Evolutionary conservation across 352 stramenopile genomes (phyloP).

Genomic region (Phytophthora citricola): DNA sequence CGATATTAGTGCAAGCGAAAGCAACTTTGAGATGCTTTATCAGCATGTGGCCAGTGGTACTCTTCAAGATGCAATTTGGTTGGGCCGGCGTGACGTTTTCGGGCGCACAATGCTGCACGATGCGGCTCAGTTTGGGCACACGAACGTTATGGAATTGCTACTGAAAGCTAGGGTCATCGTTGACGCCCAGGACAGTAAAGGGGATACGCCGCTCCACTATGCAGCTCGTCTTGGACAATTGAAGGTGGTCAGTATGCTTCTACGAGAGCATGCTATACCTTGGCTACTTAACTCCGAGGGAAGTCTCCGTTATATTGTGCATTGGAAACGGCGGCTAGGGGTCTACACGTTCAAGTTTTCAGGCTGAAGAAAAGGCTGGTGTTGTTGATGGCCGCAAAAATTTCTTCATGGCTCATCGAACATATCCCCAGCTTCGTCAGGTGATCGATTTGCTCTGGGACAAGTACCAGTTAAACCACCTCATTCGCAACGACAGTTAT

Average conservation of each 20-base stretch:
- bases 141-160: constrained; percentile 57
- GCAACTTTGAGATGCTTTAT: constrained; percentile 66
- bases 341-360: neutral
- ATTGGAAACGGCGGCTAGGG: constrained; percentile 50
- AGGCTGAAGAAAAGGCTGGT: neutral
- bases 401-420: constrained; percentile 41
- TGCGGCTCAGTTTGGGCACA: constrained; percentile 59
- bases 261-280: constrained; percentile 47
- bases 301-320: constrained; percentile 65
- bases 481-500: constrained; percentile 38
- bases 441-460: constrained; percentile 78
- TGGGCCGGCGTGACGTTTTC: constrained; percentile 61
- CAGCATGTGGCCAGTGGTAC: constrained; percentile 46
- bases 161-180: constrained; percentile 55
- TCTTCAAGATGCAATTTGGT: constrained; percentile 49
- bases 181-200: constrained; percentile 45
- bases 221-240: constrained; percentile 52
- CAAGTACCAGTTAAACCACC: constrained; percentile 38
- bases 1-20: constrained; percentile 56
- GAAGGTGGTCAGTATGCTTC: constrained; percentile 60
- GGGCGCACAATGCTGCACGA: constrained; percentile 73
- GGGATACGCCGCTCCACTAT: constrained; percentile 65
- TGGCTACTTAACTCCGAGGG: constrained; percentile 54
- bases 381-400: constrained; percentile 36
- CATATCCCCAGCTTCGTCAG: constrained; percentile 62